Base-by-base conservation (phyloP, 2,329 filamentous ascomycete genomes). In the Trichoderma afroharzianum region DNA sequence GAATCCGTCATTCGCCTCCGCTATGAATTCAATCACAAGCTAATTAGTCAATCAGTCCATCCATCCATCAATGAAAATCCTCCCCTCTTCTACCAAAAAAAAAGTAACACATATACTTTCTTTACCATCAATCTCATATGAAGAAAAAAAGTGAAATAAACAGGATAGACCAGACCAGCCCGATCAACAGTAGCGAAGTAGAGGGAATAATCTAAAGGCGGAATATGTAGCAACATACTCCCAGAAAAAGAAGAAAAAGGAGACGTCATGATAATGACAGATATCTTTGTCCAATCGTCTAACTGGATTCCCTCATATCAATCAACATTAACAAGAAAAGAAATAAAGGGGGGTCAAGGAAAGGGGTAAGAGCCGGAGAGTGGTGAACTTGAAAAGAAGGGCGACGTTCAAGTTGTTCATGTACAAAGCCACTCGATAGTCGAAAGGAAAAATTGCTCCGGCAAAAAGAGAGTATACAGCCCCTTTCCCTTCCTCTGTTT, bases 1-100 rank as follows among this genome's bases (percentile, higher is more conserved):
- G 72, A 67, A 72, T 72, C 77, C 78, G 74, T 75, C 50, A 53
- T 80, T 80, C 78, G 77, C 78, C 77, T 79, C 77, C 77, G 78
- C 79, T 79, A 80, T 80, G 77, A 77, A 76, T 68, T 72, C 73
- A 73, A 74, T 71, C 59, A 70, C 62, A 71, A 73, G 36, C 28
- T n/a, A 64, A 57, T 33, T 57, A 61, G 32, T 63, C 21, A 55
- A 62, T 36, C 28, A 55, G 30, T 63, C 58, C 59, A 57, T 53
- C 58, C 59, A 57, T 53, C 68, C 14, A 24, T 43, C 18, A 33
- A 68, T 43, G 15, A 58, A 57, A 24, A 7, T 36, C 21, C 18
- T 18, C n/a, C 28, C 18, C 21, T 6, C 28, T 9, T 26, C 69
- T 6, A 28, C 55, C 39, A 39, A 15, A 14, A 43, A 47, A 58